phyloP scores from a whole-genome alignment of 257 asterid species.

The Haberlea rhodopensis region DNA sequence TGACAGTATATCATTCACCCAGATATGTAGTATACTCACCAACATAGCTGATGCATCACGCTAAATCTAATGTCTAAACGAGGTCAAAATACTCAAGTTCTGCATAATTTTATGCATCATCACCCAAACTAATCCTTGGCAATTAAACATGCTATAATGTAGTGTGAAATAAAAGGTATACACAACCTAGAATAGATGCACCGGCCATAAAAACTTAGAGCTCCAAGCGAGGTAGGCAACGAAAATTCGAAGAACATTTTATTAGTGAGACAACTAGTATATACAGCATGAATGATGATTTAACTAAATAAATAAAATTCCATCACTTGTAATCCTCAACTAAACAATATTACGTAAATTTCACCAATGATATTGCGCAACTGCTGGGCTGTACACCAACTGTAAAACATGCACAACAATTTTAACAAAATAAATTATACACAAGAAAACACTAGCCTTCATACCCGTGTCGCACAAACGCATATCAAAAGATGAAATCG shows the following conservation, averaged over 20 bases:
- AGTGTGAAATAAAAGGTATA: not conserved
- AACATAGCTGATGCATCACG: constrained; percentile 19
- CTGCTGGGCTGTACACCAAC: constrained; percentile 6
- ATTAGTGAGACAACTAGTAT: constrained; percentile 11
- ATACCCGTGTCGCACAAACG: no score
- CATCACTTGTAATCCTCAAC: constrained; percentile 17
- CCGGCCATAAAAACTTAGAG: not conserved
- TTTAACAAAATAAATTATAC: constrained; percentile 9
- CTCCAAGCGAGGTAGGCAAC: not conserved
- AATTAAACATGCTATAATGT: constrained; percentile 15
- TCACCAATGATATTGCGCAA: constrained; percentile 3
- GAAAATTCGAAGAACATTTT: constrained; percentile 8
- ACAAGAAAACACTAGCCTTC: no score
- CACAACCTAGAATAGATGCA: not conserved
- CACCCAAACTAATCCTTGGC: constrained; percentile 13
- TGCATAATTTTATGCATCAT: constrained; percentile 17
- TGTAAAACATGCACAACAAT: constrained; percentile 1
- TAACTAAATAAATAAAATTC: constrained; percentile 11
- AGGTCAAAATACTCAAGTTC: constrained; percentile 14
- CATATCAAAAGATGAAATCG: no score
- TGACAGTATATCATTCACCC: constrained; percentile 24
- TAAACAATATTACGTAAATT: constrained; percentile 3
- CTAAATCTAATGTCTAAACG: constrained; percentile 18
- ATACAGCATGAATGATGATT: not conserved
- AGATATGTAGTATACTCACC: constrained; percentile 12